Conservation (phyloP, 352 stramenopile genomes). For the Phytophthora rubi region DNA sequence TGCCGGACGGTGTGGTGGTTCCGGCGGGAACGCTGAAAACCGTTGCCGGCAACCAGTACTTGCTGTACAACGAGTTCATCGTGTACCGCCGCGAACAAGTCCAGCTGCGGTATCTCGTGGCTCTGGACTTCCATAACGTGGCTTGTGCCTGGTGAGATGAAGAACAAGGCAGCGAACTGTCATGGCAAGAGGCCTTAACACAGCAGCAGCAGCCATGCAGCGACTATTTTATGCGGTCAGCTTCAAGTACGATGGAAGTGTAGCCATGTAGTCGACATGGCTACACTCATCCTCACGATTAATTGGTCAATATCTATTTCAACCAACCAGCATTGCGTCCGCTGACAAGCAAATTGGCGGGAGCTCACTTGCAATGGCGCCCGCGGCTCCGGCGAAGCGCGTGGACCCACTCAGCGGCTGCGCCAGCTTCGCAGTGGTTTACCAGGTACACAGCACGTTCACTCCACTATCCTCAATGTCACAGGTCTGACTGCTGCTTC, state of each 20-base stretch:
- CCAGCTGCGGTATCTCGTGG: slow-evolving; percentile 46
- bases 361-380: slow-evolving; percentile 11
- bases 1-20: slow-evolving; percentile 47
- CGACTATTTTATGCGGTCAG: slow-evolving; percentile 9
- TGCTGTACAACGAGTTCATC: slow-evolving; percentile 61
- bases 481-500: slow-evolving; percentile 7
- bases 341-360: slow-evolving; percentile 26
- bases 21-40: slow-evolving; percentile 35
- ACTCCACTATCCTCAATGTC: background rate
- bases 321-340: slow-evolving; percentile 14
- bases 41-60: slow-evolving; percentile 19
- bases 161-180: no score
- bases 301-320: slow-evolving; percentile 28
- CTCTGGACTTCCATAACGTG: slow-evolving; percentile 32
- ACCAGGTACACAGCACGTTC: slow-evolving; percentile 24
- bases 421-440: slow-evolving; percentile 30
- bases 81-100: slow-evolving; percentile 56
- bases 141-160: slow-evolving; percentile 21
- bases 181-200: background rate
- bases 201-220: background rate
- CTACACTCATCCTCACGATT: slow-evolving; percentile 15
- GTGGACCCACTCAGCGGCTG: slow-evolving; percentile 45
- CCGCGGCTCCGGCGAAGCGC: slow-evolving; percentile 12
- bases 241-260: slow-evolving; percentile 10
- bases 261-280: slow-evolving; percentile 20